Base-by-base conservation (phyloP, 305 asterid genomes). In the Caryopteris hybrid region DNA sequence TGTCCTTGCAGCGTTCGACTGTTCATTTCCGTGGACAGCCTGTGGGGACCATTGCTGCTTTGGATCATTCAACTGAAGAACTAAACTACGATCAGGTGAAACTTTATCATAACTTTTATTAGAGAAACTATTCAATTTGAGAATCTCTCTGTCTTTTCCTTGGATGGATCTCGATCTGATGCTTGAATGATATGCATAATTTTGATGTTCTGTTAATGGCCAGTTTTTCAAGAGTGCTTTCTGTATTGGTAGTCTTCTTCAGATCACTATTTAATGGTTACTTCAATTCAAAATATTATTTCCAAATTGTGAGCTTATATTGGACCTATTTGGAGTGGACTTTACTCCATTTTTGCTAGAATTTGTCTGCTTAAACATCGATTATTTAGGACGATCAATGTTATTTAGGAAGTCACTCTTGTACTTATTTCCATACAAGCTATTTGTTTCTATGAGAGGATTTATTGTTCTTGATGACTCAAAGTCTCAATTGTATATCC, bases 11-110 rank as follows among this genome's bases (percentile, higher is more conserved):
- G 67, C 82, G 84, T 1, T 88, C 99, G 0, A 67, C 80, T 8
- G 97, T 93, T 64, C 81, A 85, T 74, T 93, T 88, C 70, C 89
- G 90, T 0, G 89, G 83, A 18, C 92, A 84, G 65, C 99, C 99
- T 0, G 97, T 93, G 0, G 99, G 99, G 59, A 93, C 99, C 17
- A 85, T 93, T 69, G 99, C 99, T 29, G 97, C 99, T 0, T 42
- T 88, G 80, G 99, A 93, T 81, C 85, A 88, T 58, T 85, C 97
- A 5, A 43, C 80, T 4, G 99, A 90, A 63, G 95, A 90, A 75
- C 88, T 90, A 8, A 93, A 93, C 73, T 93, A 93, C 64, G 97
- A 93, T 82, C 99, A 93, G 95, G 98, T 91, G 50, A 66, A 38
- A 6, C 65, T 34, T 65, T 52, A 45, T 14, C 10, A 0, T 9